These are phyloP conservation scores for Mucor piriformis DNA, from an alignment of 371 early-diverging fungal species.

Conservation along the genomic window DNA sequence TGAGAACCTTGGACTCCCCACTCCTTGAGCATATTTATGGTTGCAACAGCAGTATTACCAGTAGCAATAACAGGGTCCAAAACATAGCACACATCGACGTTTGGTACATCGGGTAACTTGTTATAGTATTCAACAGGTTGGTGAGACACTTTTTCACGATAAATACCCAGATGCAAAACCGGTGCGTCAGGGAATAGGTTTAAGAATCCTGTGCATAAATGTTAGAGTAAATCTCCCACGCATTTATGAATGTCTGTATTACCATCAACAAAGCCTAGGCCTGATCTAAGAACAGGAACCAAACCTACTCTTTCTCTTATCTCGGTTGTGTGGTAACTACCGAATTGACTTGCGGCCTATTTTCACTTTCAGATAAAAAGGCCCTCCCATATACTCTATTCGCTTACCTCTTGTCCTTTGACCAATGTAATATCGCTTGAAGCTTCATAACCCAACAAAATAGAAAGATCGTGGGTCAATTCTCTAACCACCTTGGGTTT, in stretches of 20 bases:
- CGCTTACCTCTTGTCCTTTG: slow-evolving; percentile 1
- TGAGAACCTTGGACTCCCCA: slow-evolving; percentile 71
- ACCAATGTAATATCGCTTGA: slow-evolving; percentile 48
- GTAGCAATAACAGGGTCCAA: slow-evolving; percentile 89
- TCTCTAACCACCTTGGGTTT: slow-evolving; percentile 70
- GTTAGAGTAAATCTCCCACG: neutral
- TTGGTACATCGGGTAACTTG: slow-evolving; percentile 75
- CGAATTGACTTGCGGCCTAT: slow-evolving; percentile 45
- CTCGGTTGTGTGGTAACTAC: slow-evolving; percentile 50
- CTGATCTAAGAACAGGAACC: slow-evolving; percentile 85
- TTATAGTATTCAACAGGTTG: slow-evolving; percentile 95
- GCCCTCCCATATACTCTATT: neutral
- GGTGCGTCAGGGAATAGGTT: slow-evolving; percentile 73
- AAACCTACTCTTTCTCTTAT: slow-evolving; percentile 66
- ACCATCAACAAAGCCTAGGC: slow-evolving; percentile 76
- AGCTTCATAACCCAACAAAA: slow-evolving; percentile 73
- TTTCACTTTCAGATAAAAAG: slow-evolving; percentile 2
- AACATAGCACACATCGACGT: slow-evolving; percentile 73
- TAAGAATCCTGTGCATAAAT: slow-evolving; percentile 56
- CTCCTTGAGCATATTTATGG: slow-evolving; percentile 78
- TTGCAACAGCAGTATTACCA: slow-evolving; percentile 82
- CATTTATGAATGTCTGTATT: slow-evolving; percentile 1
- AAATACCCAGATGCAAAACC: slow-evolving; percentile 82
- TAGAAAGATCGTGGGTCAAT: slow-evolving; percentile 63
- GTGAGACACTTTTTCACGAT: slow-evolving; percentile 79